Percentiles rank a stretch among this genome's conserved stretches.
Conservation (phyloP, 2,329 filamentous ascomycete genomes). For the Aspergillus neoniger region DNA sequence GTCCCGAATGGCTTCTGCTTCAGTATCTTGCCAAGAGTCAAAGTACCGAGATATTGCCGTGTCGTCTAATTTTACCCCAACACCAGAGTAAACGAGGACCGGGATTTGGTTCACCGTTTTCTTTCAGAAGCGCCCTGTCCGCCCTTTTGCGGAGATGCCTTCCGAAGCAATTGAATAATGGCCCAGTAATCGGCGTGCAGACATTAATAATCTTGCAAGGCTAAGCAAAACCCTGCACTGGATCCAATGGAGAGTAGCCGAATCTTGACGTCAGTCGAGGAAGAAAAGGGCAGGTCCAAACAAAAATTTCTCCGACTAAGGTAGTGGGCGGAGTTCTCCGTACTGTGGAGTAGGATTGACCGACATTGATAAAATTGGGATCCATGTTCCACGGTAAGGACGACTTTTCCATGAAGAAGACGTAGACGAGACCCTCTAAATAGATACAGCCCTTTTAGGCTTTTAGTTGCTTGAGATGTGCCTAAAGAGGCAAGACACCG, state of each 20-base stretch:
- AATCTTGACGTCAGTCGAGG: slow-evolving; percentile 2
- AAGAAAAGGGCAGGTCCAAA: neutral
- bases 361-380: neutral
- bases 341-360: neutral
- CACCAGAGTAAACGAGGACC: neutral
- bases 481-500: neutral
- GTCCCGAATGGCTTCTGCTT: neutral
- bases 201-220: neutral
- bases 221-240: neutral
- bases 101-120: slow-evolving; percentile 4
- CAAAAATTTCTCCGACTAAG: neutral
- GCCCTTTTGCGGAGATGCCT: neutral
- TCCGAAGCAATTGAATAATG: neutral
- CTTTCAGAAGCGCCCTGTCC: neutral
- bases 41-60: slow-evolving; percentile 5
- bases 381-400: neutral
- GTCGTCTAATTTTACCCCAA: neutral
- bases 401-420: neutral
- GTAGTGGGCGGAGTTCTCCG: slow-evolving; percentile 4
- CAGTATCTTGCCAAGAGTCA: neutral
- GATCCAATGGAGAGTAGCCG: slow-evolving; percentile 1
- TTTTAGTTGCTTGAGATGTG: neutral
- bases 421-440: neutral
- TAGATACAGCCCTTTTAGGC: neutral
- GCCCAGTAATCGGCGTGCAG: neutral